A percentile compares a stretch with the other conserved stretches of the same genome.
Conservation (phyloP, 148 eudicot genomes). For the Vaccinium corymbosum region DNA sequence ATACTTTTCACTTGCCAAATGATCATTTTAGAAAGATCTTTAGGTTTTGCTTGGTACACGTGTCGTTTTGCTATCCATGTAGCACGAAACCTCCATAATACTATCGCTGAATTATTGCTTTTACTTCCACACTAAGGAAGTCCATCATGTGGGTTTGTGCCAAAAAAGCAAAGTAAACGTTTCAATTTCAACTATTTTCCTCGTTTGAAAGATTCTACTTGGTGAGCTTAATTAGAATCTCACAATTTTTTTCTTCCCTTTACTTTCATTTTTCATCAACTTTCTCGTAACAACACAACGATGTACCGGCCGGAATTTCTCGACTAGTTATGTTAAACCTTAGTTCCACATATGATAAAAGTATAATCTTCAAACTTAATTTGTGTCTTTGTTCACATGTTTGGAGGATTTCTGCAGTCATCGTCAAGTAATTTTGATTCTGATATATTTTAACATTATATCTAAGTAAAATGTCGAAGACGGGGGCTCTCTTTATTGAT, state of each 20-base stretch:
- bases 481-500: no score
- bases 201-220: background rate
- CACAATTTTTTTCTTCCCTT: background rate
- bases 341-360: background rate
- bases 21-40: background rate
- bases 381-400: background rate
- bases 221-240: background rate
- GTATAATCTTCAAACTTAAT: background rate
- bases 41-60: background rate
- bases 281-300: background rate
- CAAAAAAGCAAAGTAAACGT: background rate
- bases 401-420: no score
- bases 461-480: no score
- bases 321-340: background rate
- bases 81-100: background rate
- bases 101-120: background rate
- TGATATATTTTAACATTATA: no score
- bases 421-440: no score
- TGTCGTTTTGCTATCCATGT: background rate
- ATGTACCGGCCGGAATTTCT: background rate
- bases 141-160: background rate
- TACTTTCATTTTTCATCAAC: background rate
- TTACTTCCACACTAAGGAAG: conserved; percentile 8
- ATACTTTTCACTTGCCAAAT: background rate
- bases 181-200: background rate